Base-by-base conservation (phyloP, 345 rosid genomes). In the Erucastrum elatum region DNA sequence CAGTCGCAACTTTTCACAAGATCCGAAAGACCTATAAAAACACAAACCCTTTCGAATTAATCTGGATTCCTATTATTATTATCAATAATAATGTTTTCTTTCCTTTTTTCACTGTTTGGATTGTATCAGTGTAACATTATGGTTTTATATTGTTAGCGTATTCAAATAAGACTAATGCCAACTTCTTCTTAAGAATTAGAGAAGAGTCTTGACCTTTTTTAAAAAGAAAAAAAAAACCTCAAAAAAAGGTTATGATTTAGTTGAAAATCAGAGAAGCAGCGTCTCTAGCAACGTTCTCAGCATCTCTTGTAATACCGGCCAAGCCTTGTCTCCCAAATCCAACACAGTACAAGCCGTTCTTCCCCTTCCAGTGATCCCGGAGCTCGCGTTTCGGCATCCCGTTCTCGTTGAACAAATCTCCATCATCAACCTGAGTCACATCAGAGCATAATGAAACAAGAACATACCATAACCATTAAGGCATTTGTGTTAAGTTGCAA, bases 261-360 rank as follows among this genome's bases (percentile, higher is more conserved):
- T 1, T 56, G 37, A 31, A 64, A 7, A 31, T n/a, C 44, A 75
- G 53, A 63, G 66, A 68, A 70, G 21, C 74, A 8, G 81, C 84
- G 70, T 84, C 85, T 6, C 7, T 70, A 6, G 87, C 85, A 66
- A 83, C 66, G 10, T 53, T 77, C 4, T 53, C 66, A 31, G 85
- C 86, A 77, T 87, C 87, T 34, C 4, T 75, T 5, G 83, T 35
- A 16, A 83, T 81, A 8, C 86, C 84, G 17, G 72, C 55, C 34
- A 85, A 67, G 27, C 86, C 88, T 79, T 44, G 73, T 75, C 81
- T 83, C 9, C 80, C 67, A 58, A 83, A 83, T 1, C 87, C 88
- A n/a, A 13, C 80, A 31, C 85, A 30, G n/a, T 85, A 87, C 26
- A 87, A 44, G 4, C 87, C 86, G 26, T 85, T 71, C 11, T 66